phyloP scores from a whole-genome alignment of 768 basidiomycete genomes.

The Leccinum pellstonianum region DNA sequence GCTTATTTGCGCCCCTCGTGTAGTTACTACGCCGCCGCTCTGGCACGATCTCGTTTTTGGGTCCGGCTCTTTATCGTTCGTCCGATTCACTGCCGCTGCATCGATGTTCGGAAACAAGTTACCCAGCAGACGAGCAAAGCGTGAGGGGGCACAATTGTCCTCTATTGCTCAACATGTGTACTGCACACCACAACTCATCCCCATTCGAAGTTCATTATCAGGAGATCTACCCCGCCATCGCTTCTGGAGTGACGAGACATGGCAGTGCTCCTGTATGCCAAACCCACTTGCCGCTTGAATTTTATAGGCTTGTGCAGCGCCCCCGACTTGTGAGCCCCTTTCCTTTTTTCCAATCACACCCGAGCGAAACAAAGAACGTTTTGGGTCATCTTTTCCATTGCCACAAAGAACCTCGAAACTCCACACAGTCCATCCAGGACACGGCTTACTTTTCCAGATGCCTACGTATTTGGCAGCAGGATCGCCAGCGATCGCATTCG shows the following conservation, averaged over 20 bases:
- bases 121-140: not conserved
- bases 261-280: not conserved
- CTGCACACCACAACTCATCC: not conserved
- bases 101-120: not conserved
- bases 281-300: not conserved
- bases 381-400: too few relatives aligned
- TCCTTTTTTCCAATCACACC: not conserved
- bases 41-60: not conserved
- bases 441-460: too few relatives aligned
- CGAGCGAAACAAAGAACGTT: too few relatives aligned
- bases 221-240: not conserved
- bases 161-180: not conserved
- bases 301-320: not conserved
- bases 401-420: too few relatives aligned
- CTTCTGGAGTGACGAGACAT: not conserved
- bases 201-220: not conserved
- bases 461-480: too few relatives aligned
- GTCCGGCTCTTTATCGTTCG: not conserved
- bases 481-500: not conserved
- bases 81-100: not conserved
- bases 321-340: not conserved
- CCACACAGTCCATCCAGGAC: too few relatives aligned
- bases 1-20: not conserved
- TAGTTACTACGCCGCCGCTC: not conserved
- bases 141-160: not conserved